These are phyloP conservation scores for Solanum sejunctum DNA, from an alignment of 257 asterid species.

Conservation along the genomic window DNA sequence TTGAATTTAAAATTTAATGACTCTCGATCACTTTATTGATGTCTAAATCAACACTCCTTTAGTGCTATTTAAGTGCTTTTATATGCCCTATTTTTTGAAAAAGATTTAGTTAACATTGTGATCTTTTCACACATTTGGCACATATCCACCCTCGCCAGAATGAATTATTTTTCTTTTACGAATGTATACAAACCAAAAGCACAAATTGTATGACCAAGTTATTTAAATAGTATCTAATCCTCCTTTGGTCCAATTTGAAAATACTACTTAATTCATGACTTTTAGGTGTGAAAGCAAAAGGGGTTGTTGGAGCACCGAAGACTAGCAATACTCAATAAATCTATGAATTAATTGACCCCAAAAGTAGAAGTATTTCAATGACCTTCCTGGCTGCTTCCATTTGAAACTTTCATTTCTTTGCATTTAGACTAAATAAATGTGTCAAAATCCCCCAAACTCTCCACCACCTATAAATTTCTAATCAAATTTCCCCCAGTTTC, in stretches of 20 bases:
- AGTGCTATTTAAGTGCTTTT: too few species aligned
- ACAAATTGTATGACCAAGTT: not conserved
- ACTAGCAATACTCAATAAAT: not conserved
- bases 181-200: not conserved
- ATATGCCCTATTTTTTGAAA: too few species aligned
- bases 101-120: not conserved
- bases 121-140: not conserved
- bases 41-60: too few species aligned
- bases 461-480: not conserved
- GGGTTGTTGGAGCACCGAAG: not conserved
- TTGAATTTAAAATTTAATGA: too few species aligned
- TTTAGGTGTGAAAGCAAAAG: not conserved
- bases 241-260: not conserved
- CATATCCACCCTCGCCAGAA: not conserved
- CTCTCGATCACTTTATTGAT: too few species aligned
- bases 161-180: not conserved
- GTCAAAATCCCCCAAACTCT: not conserved
- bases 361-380: not conserved
- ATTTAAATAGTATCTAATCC: not conserved
- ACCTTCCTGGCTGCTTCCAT: not conserved
- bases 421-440: not conserved
- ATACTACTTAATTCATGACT: not conserved
- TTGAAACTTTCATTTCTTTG: not conserved
- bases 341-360: not conserved
- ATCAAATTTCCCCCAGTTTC: not conserved